Conservation (phyloP, 257 asterid genomes). For the Gardenia jasminoides region DNA sequence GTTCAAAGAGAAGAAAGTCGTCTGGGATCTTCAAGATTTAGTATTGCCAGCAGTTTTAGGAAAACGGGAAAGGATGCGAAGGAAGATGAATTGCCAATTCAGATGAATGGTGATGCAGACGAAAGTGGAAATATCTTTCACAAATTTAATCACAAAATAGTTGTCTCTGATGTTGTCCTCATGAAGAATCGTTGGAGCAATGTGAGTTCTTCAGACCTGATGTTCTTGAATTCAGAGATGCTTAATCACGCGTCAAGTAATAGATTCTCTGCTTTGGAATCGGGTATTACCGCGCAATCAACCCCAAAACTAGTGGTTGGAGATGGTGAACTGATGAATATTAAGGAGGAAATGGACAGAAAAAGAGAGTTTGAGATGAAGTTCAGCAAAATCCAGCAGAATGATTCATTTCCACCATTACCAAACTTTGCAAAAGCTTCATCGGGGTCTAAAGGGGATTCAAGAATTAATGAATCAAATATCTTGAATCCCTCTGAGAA, state of each 20-base stretch:
- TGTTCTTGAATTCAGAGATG: constrained; percentile 58
- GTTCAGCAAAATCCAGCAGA: constrained; percentile 26
- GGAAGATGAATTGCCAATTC: constrained; percentile 30
- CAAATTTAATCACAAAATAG: constrained; percentile 49
- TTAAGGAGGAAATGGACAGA: constrained; percentile 26
- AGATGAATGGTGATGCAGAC: constrained; percentile 9
- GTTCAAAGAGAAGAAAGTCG: constrained; percentile 29
- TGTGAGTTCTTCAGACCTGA: constrained; percentile 54
- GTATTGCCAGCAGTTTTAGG: constrained; percentile 28
- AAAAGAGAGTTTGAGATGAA: constrained; percentile 36
- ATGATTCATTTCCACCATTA: constrained; percentile 15
- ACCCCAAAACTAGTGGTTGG: neutral
- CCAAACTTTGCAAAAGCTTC: constrained; percentile 3
- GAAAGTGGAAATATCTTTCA: constrained; percentile 21
- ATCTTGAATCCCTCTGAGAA: constrained; percentile 18
- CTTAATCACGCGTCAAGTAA: constrained; percentile 29
- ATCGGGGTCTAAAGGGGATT: constrained; percentile 5
- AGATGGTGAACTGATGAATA: constrained; percentile 23
- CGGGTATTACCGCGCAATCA: neutral
- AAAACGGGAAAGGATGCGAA: constrained; percentile 3
- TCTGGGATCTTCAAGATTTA: constrained; percentile 31
- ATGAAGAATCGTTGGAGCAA: constrained; percentile 72
- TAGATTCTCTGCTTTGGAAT: constrained; percentile 22
- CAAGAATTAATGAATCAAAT: constrained; percentile 14
- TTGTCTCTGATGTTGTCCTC: constrained; percentile 45